Evolutionary conservation across 371 early-diverging fungal species (phyloP).

Genomic region (Parasitella parasitica): DNA sequence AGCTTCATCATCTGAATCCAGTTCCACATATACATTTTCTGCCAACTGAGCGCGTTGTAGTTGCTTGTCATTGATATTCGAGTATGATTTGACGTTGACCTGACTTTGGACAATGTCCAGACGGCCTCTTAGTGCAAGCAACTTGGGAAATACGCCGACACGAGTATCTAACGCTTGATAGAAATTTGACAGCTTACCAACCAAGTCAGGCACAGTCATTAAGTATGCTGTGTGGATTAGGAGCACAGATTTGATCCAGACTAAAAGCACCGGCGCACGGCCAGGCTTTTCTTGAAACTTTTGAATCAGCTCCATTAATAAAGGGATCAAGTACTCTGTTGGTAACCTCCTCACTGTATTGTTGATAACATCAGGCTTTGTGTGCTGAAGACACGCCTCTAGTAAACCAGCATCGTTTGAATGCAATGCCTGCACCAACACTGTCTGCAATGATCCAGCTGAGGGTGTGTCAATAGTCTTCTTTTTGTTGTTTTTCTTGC

Average conservation of each 20-base stretch:
- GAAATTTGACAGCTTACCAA: slow-evolving; percentile 63
- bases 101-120: slow-evolving; percentile 77
- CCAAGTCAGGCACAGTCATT: slow-evolving; percentile 70
- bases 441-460: slow-evolving; percentile 68
- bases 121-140: slow-evolving; percentile 72
- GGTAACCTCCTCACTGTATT: slow-evolving; percentile 73
- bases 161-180: slow-evolving; percentile 74
- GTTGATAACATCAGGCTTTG: slow-evolving; percentile 61
- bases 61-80: slow-evolving; percentile 40
- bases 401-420: slow-evolving; percentile 67
- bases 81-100: slow-evolving; percentile 57
- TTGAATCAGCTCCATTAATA: slow-evolving; percentile 64
- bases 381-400: slow-evolving; percentile 65
- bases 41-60: slow-evolving; percentile 33
- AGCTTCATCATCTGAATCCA: slow-evolving; percentile 58
- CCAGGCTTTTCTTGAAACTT: slow-evolving; percentile 69
- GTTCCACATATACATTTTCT: slow-evolving; percentile 58
- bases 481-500: slow-evolving; percentile 22
- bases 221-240: slow-evolving; percentile 70
- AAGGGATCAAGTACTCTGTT: slow-evolving; percentile 69
- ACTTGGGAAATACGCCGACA: slow-evolving; percentile 57
- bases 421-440: slow-evolving; percentile 79
- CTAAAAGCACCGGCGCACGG: slow-evolving; percentile 61
- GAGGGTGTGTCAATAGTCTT: slow-evolving; percentile 28
- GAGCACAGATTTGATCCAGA: slow-evolving; percentile 77